phyloP scores from a whole-genome alignment of 2,329 filamentous ascomycete genomes.

The Fusarium zealandicum region DNA sequence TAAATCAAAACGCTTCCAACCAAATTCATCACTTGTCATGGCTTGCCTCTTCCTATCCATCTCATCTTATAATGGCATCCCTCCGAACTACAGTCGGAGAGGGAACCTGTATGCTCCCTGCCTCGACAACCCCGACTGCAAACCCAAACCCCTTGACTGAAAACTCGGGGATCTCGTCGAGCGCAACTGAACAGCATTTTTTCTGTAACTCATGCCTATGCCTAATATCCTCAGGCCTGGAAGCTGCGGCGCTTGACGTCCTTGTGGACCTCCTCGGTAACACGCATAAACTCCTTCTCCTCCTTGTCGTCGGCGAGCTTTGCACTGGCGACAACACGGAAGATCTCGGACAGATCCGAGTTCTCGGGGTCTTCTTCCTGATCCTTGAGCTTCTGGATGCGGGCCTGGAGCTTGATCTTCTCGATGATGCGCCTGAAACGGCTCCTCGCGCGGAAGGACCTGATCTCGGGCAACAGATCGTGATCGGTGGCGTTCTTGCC shows the following conservation, averaged over 20 bases:
- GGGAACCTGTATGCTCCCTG: neutral
- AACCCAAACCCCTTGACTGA: neutral
- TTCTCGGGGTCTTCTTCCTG: slow-evolving; percentile 85
- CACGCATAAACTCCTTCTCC: slow-evolving; percentile 76
- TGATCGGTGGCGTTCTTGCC: slow-evolving; percentile 92
- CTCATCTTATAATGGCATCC: neutral
- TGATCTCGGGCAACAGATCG: slow-evolving; percentile 96
- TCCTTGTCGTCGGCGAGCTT: slow-evolving; percentile 85
- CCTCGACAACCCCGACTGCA: neutral
- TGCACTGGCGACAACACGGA: slow-evolving; percentile 91
- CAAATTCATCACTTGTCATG: slow-evolving; percentile 10
- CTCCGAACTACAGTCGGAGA: neutral
- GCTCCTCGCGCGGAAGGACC: slow-evolving; percentile 88
- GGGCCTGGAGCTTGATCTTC: slow-evolving; percentile 93
- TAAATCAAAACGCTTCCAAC: slow-evolving; percentile 22
- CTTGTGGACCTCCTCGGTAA: slow-evolving; percentile 65
- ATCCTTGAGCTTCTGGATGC: slow-evolving; percentile 93
- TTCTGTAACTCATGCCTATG: slow-evolving; percentile 1
- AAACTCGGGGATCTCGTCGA: neutral
- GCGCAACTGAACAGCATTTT: neutral
- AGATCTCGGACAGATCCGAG: slow-evolving; percentile 68
- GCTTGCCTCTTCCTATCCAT: slow-evolving; percentile 6
- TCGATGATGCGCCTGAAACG: slow-evolving; percentile 93
- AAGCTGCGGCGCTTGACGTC: slow-evolving; percentile 51
- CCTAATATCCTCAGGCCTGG: slow-evolving; percentile 21